These are phyloP conservation scores for Termitomyces sp. DNA, from an alignment of 1,284 basidiomycete species.

Conservation along the genomic window DNA sequence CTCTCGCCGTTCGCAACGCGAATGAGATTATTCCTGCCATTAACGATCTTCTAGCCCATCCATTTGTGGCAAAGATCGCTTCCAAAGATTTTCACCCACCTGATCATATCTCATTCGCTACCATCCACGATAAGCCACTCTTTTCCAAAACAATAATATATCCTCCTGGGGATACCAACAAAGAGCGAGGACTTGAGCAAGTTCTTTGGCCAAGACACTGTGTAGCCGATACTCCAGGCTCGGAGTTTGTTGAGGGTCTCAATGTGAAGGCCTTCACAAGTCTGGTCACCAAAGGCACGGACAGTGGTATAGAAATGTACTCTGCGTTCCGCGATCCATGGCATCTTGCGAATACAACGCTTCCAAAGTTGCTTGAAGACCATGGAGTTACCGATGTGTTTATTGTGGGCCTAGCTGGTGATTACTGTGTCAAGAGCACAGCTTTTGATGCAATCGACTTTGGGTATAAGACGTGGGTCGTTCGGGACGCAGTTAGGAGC, in stretches of 20 bases:
- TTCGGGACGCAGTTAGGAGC: conserved; percentile 40
- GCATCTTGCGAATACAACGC: conserved; percentile 32
- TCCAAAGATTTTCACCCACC: conserved; percentile 48
- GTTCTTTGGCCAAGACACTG: conserved; percentile 52
- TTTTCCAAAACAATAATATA: conserved; percentile 34
- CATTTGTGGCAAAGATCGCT: conserved; percentile 39
- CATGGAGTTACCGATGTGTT: conserved; percentile 42
- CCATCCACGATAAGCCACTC: conserved; percentile 32
- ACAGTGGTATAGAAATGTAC: conserved; percentile 45
- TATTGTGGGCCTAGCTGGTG: conserved; percentile 45
- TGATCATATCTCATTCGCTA: conserved; percentile 48
- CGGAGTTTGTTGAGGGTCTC: conserved; percentile 40
- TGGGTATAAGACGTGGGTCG: conserved; percentile 42
- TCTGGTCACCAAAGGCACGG: conserved; percentile 41
- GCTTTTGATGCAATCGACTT: conserved; percentile 40
- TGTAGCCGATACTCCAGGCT: conserved; percentile 38
- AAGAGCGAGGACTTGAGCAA: conserved; percentile 33
- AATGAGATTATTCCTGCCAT: conserved; percentile 37
- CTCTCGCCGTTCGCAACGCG: conserved; percentile 42
- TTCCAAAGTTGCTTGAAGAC: conserved; percentile 31
- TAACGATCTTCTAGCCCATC: conserved; percentile 35
- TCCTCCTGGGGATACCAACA: conserved; percentile 31
- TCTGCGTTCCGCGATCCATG: conserved; percentile 51
- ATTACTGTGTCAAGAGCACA: conserved; percentile 49
- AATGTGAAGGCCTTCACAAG: conserved; percentile 31